These are phyloP conservation scores for Hymenoscyphus salicellus DNA, from an alignment of 2,329 filamentous ascomycete species.

Conservation along the genomic window DNA sequence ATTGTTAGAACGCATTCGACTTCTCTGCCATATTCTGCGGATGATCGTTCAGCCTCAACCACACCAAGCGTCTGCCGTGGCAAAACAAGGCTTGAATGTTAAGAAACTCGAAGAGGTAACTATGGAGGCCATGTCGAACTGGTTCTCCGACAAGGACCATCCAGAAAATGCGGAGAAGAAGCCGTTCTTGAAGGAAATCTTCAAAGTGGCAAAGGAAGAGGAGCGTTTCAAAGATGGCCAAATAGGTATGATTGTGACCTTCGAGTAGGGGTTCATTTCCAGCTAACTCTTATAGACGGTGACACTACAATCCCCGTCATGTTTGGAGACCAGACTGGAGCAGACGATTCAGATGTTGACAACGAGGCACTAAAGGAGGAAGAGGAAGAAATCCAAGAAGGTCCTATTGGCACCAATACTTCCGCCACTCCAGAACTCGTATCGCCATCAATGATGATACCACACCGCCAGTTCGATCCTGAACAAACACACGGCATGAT, in stretches of 20 bases:
- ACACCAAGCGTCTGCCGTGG: slow-evolving; percentile 44
- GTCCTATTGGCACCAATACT: slow-evolving; percentile 3
- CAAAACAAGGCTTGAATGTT: slow-evolving; percentile 47
- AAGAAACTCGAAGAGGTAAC: slow-evolving; percentile 58
- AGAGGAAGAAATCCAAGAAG: slow-evolving; percentile 22
- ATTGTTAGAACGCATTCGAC: slow-evolving; percentile 53
- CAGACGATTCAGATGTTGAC: slow-evolving; percentile 25
- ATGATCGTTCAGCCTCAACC: slow-evolving; percentile 45
- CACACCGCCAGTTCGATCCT: slow-evolving; percentile 18
- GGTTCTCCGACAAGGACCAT: slow-evolving; percentile 55
- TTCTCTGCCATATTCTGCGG: slow-evolving; percentile 59
- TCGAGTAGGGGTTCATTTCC: not conserved
- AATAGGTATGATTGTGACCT: slow-evolving; percentile 47
- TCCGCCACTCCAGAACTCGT: slow-evolving; percentile 26
- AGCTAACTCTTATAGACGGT: slow-evolving; percentile 18
- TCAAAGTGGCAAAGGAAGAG: slow-evolving; percentile 56
- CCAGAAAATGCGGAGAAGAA: slow-evolving; percentile 54
- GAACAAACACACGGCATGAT: slow-evolving; percentile 16
- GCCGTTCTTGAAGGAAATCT: slow-evolving; percentile 57
- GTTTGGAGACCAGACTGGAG: slow-evolving; percentile 21
- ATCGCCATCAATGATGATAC: slow-evolving; percentile 22
- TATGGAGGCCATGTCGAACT: slow-evolving; percentile 54
- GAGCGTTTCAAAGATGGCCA: slow-evolving; percentile 55
- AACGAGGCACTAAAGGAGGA: slow-evolving; percentile 24
- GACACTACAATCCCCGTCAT: slow-evolving; percentile 23